Evolutionary conservation across 345 rosid species (phyloP).

Genomic region (Sisymbrium irio): DNA sequence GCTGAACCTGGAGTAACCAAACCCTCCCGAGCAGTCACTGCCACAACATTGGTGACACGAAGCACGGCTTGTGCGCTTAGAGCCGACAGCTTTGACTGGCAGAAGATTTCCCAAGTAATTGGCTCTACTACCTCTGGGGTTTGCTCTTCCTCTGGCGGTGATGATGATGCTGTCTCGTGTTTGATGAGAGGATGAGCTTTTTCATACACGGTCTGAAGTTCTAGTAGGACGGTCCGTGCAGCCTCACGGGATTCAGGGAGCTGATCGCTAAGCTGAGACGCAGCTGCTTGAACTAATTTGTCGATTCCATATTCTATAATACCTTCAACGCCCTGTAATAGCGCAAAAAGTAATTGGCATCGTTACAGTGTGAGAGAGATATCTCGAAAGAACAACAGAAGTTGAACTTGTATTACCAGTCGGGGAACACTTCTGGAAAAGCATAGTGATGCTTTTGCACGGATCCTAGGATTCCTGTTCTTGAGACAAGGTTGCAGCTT

Average conservation of each 20-base stretch:
- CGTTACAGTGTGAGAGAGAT: slow-evolving; percentile 2
- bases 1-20: slow-evolving; percentile 50
- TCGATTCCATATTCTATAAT: slow-evolving; percentile 77
- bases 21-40: slow-evolving; percentile 50
- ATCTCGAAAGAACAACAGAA: not conserved
- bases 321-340: slow-evolving; percentile 77
- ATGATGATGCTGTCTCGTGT: slow-evolving; percentile 16
- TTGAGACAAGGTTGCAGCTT: slow-evolving; percentile 85
- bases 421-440: slow-evolving; percentile 74
- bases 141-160: slow-evolving; percentile 24
- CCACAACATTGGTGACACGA: slow-evolving; percentile 63
- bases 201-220: slow-evolving; percentile 70
- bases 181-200: slow-evolving; percentile 40
- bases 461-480: slow-evolving; percentile 80
- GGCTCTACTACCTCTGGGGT: slow-evolving; percentile 50
- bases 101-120: slow-evolving; percentile 76
- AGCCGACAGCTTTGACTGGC: slow-evolving; percentile 76
- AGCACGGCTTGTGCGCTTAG: slow-evolving; percentile 88
- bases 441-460: slow-evolving; percentile 92
- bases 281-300: slow-evolving; percentile 74
- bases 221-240: slow-evolving; percentile 78
- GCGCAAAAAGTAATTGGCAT: not conserved
- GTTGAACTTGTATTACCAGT: slow-evolving; percentile 51
- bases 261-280: slow-evolving; percentile 88
- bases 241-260: slow-evolving; percentile 97